Conservation (phyloP, 441 rosid species). For the Brassica hybrid region DNA sequence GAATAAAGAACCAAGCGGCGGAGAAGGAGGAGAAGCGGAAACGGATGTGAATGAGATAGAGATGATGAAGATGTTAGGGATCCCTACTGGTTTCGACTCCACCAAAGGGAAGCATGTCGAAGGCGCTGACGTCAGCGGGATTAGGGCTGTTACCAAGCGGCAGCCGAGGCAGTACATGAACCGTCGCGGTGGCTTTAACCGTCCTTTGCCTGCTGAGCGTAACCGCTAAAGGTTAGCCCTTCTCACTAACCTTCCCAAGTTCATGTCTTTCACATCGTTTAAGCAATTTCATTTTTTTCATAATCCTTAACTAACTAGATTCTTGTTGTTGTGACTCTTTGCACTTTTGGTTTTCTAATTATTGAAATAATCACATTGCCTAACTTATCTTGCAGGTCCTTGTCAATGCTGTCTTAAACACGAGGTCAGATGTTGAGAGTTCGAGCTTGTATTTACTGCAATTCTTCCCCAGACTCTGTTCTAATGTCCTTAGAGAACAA, state of each 20-base stretch:
- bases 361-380: background rate
- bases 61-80: slow-evolving; percentile 93
- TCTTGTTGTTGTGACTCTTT: background rate
- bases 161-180: slow-evolving; percentile 98
- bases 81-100: slow-evolving; percentile 88
- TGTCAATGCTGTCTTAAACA: slow-evolving; percentile 16
- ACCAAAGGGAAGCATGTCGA: slow-evolving; percentile 91
- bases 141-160: slow-evolving; percentile 75
- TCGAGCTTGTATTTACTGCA: slow-evolving; percentile 20
- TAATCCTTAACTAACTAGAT: background rate
- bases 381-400: slow-evolving; percentile 27
- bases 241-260: slow-evolving; percentile 29
- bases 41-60: slow-evolving; percentile 76
- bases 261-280: background rate
- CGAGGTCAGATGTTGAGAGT: background rate
- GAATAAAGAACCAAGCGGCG: slow-evolving; percentile 13
- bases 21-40: slow-evolving; percentile 27
- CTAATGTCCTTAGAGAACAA: slow-evolving; percentile 17
- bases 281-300: too few species aligned
- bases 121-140: slow-evolving; percentile 85
- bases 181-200: slow-evolving; percentile 92
- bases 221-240: slow-evolving; percentile 67
- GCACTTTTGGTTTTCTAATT: background rate
- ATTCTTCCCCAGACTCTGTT: slow-evolving; percentile 23
- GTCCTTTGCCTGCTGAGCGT: slow-evolving; percentile 82